These are phyloP conservation scores for Serendipita sp. DNA, from an alignment of 768 basidiomycete genomes.

Conservation along the genomic window DNA sequence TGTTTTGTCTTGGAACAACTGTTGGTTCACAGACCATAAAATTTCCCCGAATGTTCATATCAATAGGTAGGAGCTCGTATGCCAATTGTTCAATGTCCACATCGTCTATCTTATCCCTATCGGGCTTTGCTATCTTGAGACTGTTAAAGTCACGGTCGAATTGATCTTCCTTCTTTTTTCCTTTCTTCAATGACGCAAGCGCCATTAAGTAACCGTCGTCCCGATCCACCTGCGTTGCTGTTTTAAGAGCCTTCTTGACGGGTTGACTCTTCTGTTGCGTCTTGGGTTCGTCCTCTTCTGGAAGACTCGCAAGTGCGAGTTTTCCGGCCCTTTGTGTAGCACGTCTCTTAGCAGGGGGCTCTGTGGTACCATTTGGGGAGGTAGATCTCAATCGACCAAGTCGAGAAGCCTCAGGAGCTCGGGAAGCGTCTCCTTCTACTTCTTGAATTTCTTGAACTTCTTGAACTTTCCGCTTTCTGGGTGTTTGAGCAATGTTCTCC, in stretches of 20 bases:
- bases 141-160: slow-evolving; percentile 72
- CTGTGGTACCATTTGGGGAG: not conserved
- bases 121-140: slow-evolving; percentile 51
- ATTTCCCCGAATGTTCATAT: slow-evolving; percentile 46
- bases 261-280: not conserved
- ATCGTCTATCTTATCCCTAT: slow-evolving; percentile 18
- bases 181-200: slow-evolving; percentile 52
- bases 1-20: slow-evolving; percentile 29
- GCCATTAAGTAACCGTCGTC: slow-evolving; percentile 56
- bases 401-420: not conserved
- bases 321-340: not conserved
- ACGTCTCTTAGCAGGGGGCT: not conserved
- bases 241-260: not conserved
- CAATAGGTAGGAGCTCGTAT: slow-evolving; percentile 40
- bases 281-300: not conserved
- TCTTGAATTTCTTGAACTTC: not conserved
- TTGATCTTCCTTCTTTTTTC: slow-evolving; percentile 47
- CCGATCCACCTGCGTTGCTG: slow-evolving; percentile 25
- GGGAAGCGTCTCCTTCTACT: not conserved
- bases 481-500: not conserved
- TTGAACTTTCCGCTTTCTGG: not conserved
- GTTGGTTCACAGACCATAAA: slow-evolving; percentile 66
- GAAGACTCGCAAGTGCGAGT: not conserved
- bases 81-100: slow-evolving; percentile 26
- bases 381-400: not conserved